Base-by-base conservation (phyloP, 2,329 filamentous ascomycete genomes). In the Ampelomyces quisqualis region DNA sequence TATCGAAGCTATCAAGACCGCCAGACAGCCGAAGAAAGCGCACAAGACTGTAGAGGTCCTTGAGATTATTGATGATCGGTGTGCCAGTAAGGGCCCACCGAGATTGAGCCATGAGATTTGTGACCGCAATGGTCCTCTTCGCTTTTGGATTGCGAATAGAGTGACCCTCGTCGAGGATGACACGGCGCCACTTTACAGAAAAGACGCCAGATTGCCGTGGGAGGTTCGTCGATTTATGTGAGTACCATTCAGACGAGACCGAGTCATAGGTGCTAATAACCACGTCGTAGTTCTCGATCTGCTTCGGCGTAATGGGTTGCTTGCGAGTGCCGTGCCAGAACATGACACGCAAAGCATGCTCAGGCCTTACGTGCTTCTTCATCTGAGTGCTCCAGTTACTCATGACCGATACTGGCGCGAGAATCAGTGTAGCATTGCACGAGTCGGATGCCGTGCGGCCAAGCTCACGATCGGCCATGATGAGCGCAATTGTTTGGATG, bases 361-460 rank as follows among this genome's bases (percentile, higher is more conserved):
- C 77, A 4, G 75, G 65, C 24, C 81, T 77, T 31, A 91, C 78
- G 58, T 95, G 90, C 24, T 78, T 76, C 47, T 79, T 73, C 38
- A 91, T 86, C 65, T 95, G 89, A 38, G 85, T 81, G 54, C 80
- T 81, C 90, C 90, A 95, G 55, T 95, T 95, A 59, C 85, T 90
- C 86, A 95, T 90, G 14, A 95, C 88, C 36, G 84, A 85, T 5
- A 94, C 78, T 0, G 90, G 90, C 0, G 87, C 83, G 39, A 95
- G 75, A 38, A 95, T 90, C 15, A 95, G 75, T 0, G 88, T 94
- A 1, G 83, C 88, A 8, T 52, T 40, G 18, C 53, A 50, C 9
- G 54, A 42, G 37, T 52, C 54, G 30, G 39, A 24, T 3, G 48
- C 47, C 20, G 51, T 38, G 18, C 54, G 51, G 13, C 49, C 40